Conservation (phyloP, 2,329 filamentous ascomycete genomes). For the Aspergillus sp. region DNA sequence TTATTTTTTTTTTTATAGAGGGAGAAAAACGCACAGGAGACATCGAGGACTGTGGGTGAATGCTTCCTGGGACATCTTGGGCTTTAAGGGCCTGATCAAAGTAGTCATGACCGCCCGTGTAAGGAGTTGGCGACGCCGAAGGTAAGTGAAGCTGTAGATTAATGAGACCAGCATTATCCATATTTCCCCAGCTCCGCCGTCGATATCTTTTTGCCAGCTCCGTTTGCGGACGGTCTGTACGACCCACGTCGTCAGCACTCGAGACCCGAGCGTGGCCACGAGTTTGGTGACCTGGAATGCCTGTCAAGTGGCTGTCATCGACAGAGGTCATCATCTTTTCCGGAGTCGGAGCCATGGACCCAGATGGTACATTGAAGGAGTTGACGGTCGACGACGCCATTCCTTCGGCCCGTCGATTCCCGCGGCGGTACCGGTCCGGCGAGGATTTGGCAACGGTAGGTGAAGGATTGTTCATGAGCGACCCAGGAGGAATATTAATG, state of each 20-base stretch:
- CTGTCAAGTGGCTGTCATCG: slow-evolving; percentile 5
- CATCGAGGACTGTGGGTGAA: slow-evolving; percentile 44
- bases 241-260: slow-evolving; percentile 62
- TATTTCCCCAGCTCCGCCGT: slow-evolving; percentile 70
- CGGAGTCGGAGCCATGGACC: no score
- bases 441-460: slow-evolving; percentile 57
- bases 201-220: slow-evolving; percentile 70
- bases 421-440: slow-evolving; percentile 76
- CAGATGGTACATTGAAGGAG: no score
- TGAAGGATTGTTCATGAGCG: slow-evolving; percentile 40
- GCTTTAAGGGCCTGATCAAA: slow-evolving; percentile 24
- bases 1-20: neutral
- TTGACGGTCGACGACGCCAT: slow-evolving; percentile 7
- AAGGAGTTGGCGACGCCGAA: slow-evolving; percentile 21
- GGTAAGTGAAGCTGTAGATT: slow-evolving; percentile 28
- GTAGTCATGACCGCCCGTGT: slow-evolving; percentile 29
- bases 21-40: neutral
- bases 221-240: slow-evolving; percentile 44
- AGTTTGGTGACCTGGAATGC: slow-evolving; percentile 35
- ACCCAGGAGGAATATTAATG: slow-evolving; percentile 43
- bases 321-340: slow-evolving; percentile 4
- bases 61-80: slow-evolving; percentile 58
- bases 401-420: slow-evolving; percentile 49
- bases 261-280: slow-evolving; percentile 46
- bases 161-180: slow-evolving; percentile 40